These are phyloP conservation scores for Fusarium fujikuroi DNA, from an alignment of 2,329 filamentous ascomycete species.

Conservation along the genomic window DNA sequence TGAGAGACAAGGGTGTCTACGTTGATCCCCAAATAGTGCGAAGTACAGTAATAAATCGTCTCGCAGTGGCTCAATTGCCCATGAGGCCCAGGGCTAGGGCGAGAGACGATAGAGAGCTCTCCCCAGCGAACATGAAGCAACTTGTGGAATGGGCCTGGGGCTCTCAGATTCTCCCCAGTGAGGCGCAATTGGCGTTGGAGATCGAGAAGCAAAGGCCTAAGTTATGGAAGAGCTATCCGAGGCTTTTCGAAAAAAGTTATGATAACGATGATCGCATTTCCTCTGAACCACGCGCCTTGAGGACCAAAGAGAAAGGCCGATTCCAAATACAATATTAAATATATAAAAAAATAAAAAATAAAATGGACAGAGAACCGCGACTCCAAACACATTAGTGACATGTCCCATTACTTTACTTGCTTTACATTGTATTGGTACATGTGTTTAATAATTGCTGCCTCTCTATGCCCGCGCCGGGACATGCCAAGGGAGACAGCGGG, in stretches of 20 bases:
- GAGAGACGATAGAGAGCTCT: constrained; percentile 48
- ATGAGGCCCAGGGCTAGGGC: constrained; percentile 43
- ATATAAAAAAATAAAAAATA: not conserved
- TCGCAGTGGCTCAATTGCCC: constrained; percentile 46
- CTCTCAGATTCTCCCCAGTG: constrained; percentile 44
- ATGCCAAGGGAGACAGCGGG: constrained; percentile 13
- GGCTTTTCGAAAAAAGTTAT: constrained; percentile 44
- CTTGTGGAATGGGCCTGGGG: constrained; percentile 52
- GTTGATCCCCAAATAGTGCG: constrained; percentile 49
- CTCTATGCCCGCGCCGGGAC: not conserved
- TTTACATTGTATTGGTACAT: constrained; percentile 49
- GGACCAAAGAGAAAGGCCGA: constrained; percentile 5
- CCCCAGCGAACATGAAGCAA: constrained; percentile 44
- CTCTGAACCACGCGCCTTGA: not conserved
- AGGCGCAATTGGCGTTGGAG: constrained; percentile 38
- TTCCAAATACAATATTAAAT: constrained; percentile 38
- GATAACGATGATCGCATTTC: constrained; percentile 25
- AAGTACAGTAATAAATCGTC: constrained; percentile 44
- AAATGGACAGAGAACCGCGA: constrained; percentile 38
- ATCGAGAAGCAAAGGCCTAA: constrained; percentile 46
- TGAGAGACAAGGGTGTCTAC: constrained; percentile 51
- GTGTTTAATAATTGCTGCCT: constrained; percentile 28
- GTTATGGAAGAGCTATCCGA: constrained; percentile 47
- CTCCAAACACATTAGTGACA: constrained; percentile 43
- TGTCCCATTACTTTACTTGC: constrained; percentile 41